Evolutionary conservation across 2,329 filamentous ascomycete genomes (phyloP), one percentile per base, ranked within the genome.

Genomic region (Pseudogymnoascus pannorum): DNA sequence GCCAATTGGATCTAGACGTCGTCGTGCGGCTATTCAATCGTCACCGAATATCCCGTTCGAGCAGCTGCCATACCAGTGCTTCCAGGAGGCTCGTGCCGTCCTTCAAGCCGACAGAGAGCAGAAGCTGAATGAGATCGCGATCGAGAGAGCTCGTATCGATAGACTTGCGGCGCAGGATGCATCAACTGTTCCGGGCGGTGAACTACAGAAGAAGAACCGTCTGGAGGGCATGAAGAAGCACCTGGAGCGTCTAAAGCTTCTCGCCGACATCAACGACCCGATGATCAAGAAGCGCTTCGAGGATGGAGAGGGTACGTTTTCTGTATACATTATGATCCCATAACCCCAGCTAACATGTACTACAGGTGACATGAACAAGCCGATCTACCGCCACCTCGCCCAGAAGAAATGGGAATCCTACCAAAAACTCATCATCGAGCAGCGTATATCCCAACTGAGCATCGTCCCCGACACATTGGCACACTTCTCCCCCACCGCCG

Each of bases 21-120:
- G 92, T 65, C 87, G 93, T 72, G 84, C 86, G 26, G 89, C 89
- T 26, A 74, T 92, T 64, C 85, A 81, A 70, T 83, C 78, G 68
- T 76, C 81, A 64, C 82, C 87, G 69, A 78, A 96, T 58, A 66
- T 73, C 29, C 91, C 92, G 24, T 97, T 99, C 72, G 91, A 96
- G 78, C 89, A 93, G 72, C 79, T 99, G 67, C 94, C 94, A 16
- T 99, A 95, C 77, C 93, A 97, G 81, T 94, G 91, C 76, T 99
- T 97, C 78, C 94, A 99, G 76, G 92, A 97, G 77, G 94, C 94
- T 40, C 85, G 92, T 65, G 90, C 91, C 73, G 76, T 97, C 57
- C 79, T 99, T 61, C 81, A 86, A 60, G 84, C 84, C 60, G 94
- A 99, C 73, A 85, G 93, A 40, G 79, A 86, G 66, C 84, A 93